Percentiles rank a stretch among this genome's conserved stretches.
phyloP scores from a whole-genome alignment of 768 basidiomycete genomes.

The Chalciporus sphaerocephalus region DNA sequence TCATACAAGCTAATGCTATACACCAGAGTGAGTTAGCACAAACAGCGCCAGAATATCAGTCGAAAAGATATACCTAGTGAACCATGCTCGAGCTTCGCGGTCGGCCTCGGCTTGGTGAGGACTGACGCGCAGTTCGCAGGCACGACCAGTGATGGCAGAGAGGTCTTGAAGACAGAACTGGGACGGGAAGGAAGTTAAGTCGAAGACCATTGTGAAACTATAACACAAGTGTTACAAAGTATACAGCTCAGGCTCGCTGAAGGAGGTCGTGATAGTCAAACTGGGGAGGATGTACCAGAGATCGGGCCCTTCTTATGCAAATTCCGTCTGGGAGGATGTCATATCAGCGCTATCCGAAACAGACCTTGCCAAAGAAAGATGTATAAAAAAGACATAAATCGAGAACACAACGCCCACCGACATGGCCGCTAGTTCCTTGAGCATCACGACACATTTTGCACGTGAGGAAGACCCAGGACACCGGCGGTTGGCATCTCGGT shows the following conservation, averaged over 20 bases:
- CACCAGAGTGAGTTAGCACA: background rate
- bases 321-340: conserved; percentile 15
- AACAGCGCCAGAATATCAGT: background rate
- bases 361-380: conserved; percentile 20
- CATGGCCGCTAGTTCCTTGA: conserved; percentile 26
- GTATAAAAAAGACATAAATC: conserved; percentile 27
- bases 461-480: conserved; percentile 30
- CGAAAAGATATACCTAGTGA: conserved; percentile 23
- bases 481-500: conserved; percentile 24
- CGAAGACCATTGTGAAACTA: conserved; percentile 27
- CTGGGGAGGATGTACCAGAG: background rate
- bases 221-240: conserved; percentile 9
- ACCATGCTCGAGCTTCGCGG: conserved; percentile 31
- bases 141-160: conserved; percentile 33
- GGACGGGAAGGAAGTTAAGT: conserved; percentile 15
- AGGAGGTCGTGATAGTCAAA: conserved; percentile 7
- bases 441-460: conserved; percentile 30
- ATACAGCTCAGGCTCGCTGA: conserved; percentile 27
- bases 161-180: conserved; percentile 36
- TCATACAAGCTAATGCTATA: conserved; percentile 33
- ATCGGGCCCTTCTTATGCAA: conserved; percentile 29
- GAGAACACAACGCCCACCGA: conserved; percentile 23
- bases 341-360: conserved; percentile 19
- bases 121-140: conserved; percentile 35
- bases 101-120: conserved; percentile 33